phyloP scores from a whole-genome alignment of 2,329 filamentous ascomycete genomes.

The Cryphonectria japonica region DNA sequence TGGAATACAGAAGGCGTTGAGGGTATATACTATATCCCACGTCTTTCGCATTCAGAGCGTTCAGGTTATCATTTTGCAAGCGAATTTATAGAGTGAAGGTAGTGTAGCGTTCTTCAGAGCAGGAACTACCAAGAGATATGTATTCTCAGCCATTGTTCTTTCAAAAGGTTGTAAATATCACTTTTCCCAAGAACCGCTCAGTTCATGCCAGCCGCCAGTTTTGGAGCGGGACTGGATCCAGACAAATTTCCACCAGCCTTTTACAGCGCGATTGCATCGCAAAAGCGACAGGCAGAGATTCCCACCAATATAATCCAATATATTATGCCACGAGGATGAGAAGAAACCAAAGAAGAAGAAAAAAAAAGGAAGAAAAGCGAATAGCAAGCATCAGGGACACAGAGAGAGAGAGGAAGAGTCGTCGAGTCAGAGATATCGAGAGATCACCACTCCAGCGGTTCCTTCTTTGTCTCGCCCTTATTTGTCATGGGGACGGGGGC shows the following conservation, averaged over 20 bases:
- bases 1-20: not conserved
- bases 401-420: not conserved
- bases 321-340: slow-evolving; percentile 15
- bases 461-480: slow-evolving; percentile 78
- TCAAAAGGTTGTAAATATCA: slow-evolving; percentile 15
- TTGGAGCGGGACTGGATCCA: not conserved
- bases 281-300: not conserved
- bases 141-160: slow-evolving; percentile 17
- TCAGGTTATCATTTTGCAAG: not conserved
- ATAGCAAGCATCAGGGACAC: no score
- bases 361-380: not conserved
- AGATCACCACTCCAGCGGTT: slow-evolving; percentile 87
- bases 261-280: not conserved
- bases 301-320: slow-evolving; percentile 10
- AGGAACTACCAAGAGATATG: not conserved
- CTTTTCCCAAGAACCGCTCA: slow-evolving; percentile 10
- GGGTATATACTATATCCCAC: not conserved
- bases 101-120: not conserved
- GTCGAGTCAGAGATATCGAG: not conserved
- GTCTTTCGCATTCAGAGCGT: not conserved
- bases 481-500: slow-evolving; percentile 85
- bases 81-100: not conserved
- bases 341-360: not conserved
- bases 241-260: slow-evolving; percentile 6
- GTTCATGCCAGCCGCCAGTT: not conserved